Base-by-base conservation (phyloP, 352 stramenopile genomes). In the Phytopythium ostracodes region DNA sequence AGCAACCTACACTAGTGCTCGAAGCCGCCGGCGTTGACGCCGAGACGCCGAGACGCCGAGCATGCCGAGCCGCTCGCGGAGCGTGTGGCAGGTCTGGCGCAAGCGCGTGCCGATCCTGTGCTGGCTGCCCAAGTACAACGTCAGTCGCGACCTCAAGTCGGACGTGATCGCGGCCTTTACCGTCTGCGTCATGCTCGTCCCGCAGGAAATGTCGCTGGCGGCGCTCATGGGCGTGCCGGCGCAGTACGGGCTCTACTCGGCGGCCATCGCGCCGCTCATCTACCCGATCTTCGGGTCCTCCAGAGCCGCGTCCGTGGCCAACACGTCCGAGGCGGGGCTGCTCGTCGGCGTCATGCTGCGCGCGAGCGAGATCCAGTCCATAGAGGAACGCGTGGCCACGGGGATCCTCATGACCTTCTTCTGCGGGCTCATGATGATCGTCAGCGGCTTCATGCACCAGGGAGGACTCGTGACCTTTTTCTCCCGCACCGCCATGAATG, bases 131-230 rank as follows among this genome's bases (percentile, higher is more conserved):
- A 57, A 60, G 17, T 94, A 94, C 67, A 63, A 88, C 50, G 11
- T 89, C 4, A 63, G 62, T 0, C 76, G 77, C 33, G 80, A 91
- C 52, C 65, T 92, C 42, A 87, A 89, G 66, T 83, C 75, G 51
- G 84, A 90, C 62, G 1, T 89, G 24, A 79, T 90, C 22, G 75
- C 84, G 0, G 84, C 79, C 31, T 71, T 90, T 66, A 91, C 84
- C 3, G 84, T 92, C 36, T 88, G 87, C 18, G 79, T 98, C 27
- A 98, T 98, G 89, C 72, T 96, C 33, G 82, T 98, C 59, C 94
- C 92, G 22, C 91, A 97, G 60, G 86, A 91, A 27, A 96, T 98
- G 76, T 91, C 77, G 40, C 93, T 98, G 55, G 90, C 88, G 18
- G 87, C 94, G 57, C 75, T 98, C 14, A 96, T 96, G 83, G 77